Conservation (phyloP, 2,329 filamentous ascomycete species). For the Neofusicoccum parvum region DNA sequence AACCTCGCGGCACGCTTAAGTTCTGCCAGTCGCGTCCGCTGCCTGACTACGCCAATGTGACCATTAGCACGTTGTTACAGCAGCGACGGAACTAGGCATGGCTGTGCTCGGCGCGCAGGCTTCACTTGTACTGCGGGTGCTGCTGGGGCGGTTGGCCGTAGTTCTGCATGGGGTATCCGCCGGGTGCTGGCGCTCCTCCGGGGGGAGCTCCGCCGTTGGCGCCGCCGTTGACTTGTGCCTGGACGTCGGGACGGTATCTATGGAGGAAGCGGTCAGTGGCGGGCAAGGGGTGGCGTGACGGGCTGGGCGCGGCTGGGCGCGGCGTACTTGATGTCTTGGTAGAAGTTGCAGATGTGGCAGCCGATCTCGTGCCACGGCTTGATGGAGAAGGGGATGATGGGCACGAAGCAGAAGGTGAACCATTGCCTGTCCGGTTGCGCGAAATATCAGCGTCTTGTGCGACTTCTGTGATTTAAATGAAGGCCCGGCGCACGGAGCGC, state of each 20-base stretch:
- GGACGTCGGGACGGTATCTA: slow-evolving; percentile 38
- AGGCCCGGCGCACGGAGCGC: not conserved
- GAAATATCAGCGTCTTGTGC: slow-evolving; percentile 7
- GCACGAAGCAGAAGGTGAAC: slow-evolving; percentile 81
- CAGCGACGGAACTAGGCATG: not conserved
- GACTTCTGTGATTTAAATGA: not conserved
- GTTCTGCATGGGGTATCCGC: slow-evolving; percentile 20
- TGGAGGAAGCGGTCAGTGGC: not conserved
- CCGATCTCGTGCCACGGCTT: slow-evolving; percentile 63
- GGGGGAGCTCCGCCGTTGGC: slow-evolving; percentile 16
- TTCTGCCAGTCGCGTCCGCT: not conserved
- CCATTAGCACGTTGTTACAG: not conserved
- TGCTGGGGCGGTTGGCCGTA: slow-evolving; percentile 19
- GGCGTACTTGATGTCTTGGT: slow-evolving; percentile 57
- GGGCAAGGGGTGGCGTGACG: not conserved
- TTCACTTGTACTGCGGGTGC: slow-evolving; percentile 23
- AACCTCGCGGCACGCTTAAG: not conserved
- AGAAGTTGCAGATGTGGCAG: slow-evolving; percentile 77
- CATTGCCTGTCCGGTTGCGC: slow-evolving; percentile 49
- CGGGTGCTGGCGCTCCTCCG: not conserved
- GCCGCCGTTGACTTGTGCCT: slow-evolving; percentile 30
- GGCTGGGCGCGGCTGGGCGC: not conserved
- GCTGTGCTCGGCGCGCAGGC: not conserved
- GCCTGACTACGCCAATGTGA: not conserved
- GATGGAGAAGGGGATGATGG: slow-evolving; percentile 69